Conservation (phyloP, 192 early-diverging fungal genomes). For the Rhizophagus clarus region DNA sequence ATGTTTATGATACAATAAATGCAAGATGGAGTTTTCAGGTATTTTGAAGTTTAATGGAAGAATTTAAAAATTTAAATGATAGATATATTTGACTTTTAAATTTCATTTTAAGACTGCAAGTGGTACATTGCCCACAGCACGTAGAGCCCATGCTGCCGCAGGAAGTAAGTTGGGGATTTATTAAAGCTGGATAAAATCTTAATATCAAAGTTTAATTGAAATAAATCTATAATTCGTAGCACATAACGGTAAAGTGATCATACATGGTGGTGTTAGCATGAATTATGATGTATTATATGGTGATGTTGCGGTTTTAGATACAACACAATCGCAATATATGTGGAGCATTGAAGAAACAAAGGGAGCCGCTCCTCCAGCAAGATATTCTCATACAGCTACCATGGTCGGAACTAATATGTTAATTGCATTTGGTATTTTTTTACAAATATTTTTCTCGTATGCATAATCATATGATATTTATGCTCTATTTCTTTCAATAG, state of each 20-base stretch:
- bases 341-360: background rate
- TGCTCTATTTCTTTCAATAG: background rate
- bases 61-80: background rate
- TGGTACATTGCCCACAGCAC: background rate
- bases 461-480: background rate
- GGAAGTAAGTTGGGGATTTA: constrained; percentile 1
- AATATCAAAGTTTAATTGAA: background rate
- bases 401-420: constrained; percentile 26
- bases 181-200: background rate
- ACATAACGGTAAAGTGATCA: constrained; percentile 11
- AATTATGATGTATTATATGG: background rate
- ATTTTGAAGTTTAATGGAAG: background rate
- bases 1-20: constrained; percentile 27
- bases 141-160: constrained; percentile 7
- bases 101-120: background rate
- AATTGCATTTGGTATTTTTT: constrained; percentile 12
- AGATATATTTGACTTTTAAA: background rate
- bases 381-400: constrained; percentile 14
- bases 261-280: constrained; percentile 7
- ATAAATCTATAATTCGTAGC: background rate
- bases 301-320: constrained; percentile 11
- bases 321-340: background rate
- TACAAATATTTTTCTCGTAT: background rate
- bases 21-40: constrained; percentile 4
- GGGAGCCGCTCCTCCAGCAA: background rate